phyloP scores from a whole-genome alignment of 306 rosid species.

The Crotalaria pallida region DNA sequence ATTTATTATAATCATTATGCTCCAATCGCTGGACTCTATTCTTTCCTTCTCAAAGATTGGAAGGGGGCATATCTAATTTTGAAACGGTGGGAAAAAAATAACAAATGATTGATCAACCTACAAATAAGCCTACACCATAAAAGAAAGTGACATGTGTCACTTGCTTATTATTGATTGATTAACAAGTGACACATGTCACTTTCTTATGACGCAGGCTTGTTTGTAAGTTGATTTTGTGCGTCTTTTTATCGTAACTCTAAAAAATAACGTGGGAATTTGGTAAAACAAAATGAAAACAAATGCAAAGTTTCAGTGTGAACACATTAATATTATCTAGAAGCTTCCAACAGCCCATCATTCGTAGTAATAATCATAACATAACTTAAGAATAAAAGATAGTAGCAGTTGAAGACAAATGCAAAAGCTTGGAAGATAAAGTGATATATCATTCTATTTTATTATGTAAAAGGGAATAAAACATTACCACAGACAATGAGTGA shows the following conservation, averaged over 20 bases:
- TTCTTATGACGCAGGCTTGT: no score
- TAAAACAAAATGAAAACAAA: not conserved
- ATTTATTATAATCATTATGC: not conserved
- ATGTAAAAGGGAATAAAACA: not conserved
- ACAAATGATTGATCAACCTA: no score
- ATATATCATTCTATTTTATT: no score
- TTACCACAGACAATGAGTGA: not conserved
- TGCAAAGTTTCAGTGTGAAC: not conserved
- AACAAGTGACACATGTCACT: no score
- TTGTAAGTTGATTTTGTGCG: no score
- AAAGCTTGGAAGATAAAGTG: not conserved
- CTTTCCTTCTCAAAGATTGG: not conserved
- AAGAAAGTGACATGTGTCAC: no score
- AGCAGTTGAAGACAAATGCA: not conserved
- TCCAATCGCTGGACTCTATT: not conserved
- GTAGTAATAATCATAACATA: no score
- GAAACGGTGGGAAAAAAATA: no score
- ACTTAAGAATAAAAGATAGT: not conserved
- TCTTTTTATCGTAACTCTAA: no score
- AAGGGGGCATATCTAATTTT: no score
- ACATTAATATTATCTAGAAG: not conserved
- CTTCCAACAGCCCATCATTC: not conserved
- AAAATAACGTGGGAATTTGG: not conserved
- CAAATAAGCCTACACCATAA: no score
- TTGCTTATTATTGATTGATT: no score